Evolutionary conservation across 768 basidiomycete species (phyloP).

Genomic region (Tylopilus rubrobrunneus): DNA sequence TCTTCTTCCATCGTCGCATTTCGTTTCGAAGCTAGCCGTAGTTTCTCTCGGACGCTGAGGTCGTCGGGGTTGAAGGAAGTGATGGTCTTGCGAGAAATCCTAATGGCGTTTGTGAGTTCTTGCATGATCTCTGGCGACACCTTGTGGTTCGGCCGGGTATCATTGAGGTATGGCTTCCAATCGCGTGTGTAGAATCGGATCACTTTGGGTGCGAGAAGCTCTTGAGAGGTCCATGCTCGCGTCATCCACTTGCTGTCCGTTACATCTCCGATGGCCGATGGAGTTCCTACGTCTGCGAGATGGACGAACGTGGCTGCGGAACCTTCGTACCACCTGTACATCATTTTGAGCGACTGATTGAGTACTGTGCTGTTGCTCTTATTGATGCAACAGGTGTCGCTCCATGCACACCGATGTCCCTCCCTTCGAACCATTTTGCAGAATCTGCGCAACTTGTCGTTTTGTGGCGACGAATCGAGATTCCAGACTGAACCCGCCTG

Average conservation of each 20-base stretch:
- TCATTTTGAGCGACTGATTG: constrained; percentile 7
- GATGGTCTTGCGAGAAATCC: constrained; percentile 1
- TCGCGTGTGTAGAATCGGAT: constrained; percentile 8
- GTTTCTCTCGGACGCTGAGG: constrained; percentile 8
- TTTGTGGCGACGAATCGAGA: background rate
- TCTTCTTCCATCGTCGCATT: constrained; percentile 8
- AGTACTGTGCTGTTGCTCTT: constrained; percentile 5
- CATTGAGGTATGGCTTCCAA: constrained; percentile 10
- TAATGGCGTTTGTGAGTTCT: constrained; percentile 7
- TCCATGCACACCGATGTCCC: constrained; percentile 15
- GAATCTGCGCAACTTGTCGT: constrained; percentile 7
- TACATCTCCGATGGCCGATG: background rate
- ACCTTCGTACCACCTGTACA: constrained; percentile 13
- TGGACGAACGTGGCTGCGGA: constrained; percentile 2
- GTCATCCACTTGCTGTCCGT: constrained; percentile 5
- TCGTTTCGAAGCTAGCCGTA: constrained; percentile 11
- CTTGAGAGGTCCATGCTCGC: constrained; percentile 16
- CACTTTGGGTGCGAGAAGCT: constrained; percentile 10
- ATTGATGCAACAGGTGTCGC: constrained; percentile 12
- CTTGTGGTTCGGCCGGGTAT: constrained; percentile 3
- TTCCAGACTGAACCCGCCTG: constrained; percentile 1
- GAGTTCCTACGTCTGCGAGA: background rate
- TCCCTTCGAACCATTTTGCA: constrained; percentile 3
- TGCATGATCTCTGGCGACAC: constrained; percentile 5
- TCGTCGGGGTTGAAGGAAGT: background rate